A percentile compares a stretch with the other conserved stretches of the same genome.
These are phyloP conservation scores for Nicotiana attenuata DNA, from an alignment of 257 asterid genomes.

Conservation along the genomic window DNA sequence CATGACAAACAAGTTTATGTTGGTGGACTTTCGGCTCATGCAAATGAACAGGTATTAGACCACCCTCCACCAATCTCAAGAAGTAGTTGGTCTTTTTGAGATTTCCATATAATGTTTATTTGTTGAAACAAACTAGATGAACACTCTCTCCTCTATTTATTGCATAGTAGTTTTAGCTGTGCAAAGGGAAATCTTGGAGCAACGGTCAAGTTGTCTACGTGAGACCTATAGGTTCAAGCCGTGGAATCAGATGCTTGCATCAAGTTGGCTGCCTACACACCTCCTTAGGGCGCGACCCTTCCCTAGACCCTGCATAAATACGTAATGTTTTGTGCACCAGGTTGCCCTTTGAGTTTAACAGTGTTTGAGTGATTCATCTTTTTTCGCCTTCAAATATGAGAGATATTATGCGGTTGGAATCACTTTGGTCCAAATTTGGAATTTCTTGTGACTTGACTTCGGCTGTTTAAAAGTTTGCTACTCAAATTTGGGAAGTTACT, in stretches of 20 bases:
- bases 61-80: background rate
- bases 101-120: background rate
- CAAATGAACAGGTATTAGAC: slow-evolving; percentile 75
- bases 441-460: background rate
- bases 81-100: background rate
- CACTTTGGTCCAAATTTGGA: background rate
- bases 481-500: background rate
- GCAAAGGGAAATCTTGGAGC: too few relatives aligned
- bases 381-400: background rate
- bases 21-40: slow-evolving; percentile 91
- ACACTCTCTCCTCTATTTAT: background rate
- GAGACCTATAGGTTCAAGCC: too few relatives aligned
- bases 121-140: background rate
- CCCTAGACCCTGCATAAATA: too few relatives aligned
- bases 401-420: background rate
- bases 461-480: background rate
- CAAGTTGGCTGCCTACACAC: too few relatives aligned
- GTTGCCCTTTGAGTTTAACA: too few relatives aligned
- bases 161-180: background rate
- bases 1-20: slow-evolving; percentile 91
- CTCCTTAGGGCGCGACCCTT: too few relatives aligned
- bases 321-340: too few relatives aligned
- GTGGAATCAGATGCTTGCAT: too few relatives aligned
- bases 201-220: too few relatives aligned
- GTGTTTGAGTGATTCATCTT: background rate